Base-by-base conservation (phyloP, 1,139 yeast species). In the Candida gigantensis region DNA sequence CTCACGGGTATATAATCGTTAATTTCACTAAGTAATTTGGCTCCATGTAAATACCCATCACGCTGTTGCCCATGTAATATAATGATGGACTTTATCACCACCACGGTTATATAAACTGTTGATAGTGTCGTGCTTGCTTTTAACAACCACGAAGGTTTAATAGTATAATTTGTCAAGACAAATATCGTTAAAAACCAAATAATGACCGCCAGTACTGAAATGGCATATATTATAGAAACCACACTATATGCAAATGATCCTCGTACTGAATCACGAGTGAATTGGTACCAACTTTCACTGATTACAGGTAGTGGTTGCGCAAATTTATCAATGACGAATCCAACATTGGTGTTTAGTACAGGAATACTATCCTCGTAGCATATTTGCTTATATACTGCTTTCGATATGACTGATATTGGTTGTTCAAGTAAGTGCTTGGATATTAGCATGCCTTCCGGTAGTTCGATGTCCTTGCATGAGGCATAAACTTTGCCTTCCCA, bases 171-270 rank as follows among this genome's bases (percentile, higher is more conserved):
- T 11, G 88, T 75, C 42, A 81, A 68, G 12, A 83, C 79, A 35
- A 82, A 73, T 3, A 84, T 57, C 1, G 89, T 79, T 24, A 84
- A 58, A 43, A 81, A 78, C 62, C 84, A 67, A 6, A 84, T 77
- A 8, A 84, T 72, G 12, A 83, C 83, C 11, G 84, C 78, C 55
- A 82, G 81, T 1, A 81, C 74, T 8, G 87, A 72, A 17, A 84
- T 58, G 0, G 85, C 74, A 51, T 81, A 79, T 1, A 83, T 62
- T 24, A 81, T 69, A 0, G 89, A 77, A 34, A 74, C 83, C 17
- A 81, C 68, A 39, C 84, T 72, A 49, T 75, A 77, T 18, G 71
- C 62, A 53, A 77, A 82, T 2, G 70, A 50, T 0, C 84, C 81
- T 16, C 58, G 44, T 7, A 52, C 50, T 24, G 54, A 55, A 20